Base-by-base conservation (phyloP, 352 stramenopile genomes). In the Phytophthora syringae region DNA sequence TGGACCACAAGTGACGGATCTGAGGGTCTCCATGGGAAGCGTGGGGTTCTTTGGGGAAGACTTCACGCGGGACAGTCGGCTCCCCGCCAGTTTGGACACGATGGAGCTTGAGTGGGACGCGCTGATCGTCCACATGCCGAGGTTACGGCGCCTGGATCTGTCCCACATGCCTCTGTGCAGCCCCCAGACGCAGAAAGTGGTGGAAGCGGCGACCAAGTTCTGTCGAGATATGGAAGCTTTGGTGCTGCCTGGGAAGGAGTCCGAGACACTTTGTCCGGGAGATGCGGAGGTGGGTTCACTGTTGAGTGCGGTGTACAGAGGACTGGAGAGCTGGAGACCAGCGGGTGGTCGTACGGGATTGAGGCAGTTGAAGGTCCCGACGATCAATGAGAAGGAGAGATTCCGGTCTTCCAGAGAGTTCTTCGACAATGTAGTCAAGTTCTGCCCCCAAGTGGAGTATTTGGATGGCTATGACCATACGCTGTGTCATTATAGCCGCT, bases 361-460 rank as follows among this genome's bases (percentile, higher is more conserved):
- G 0, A 47, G 48, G 11, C 70, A 78, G 40, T 22, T 78, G 21
- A 64, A 55, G 5, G n/a, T 70, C 24, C 48, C 66, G 18, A 65
- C 55, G n/a, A 36, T 55, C 1, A 55, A 44, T n/a, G 56, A 72
- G 3, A 28, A 16, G 1, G 45, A 72, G 13, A 45, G 51, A 0
- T 21, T 45, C 11, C 37, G 27, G 7, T 51, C 24, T 9, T 65
- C 28, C 3, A 58, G 22, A 5, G 59, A 64, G n/a, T 74, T 69
- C 27, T 7, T 77, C 3, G 60, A 71, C 0, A 24, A 48, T 9
- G 59, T 74, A 42, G 49, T 58, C 1, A 13, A 60, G n/a, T 70
- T 52, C 10, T 74, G 69, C 34, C 69, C 64, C 5, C 44, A 62
- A 6, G 43, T 74, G 5, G 64, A 74, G 52, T 58, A 59, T 16